phyloP scores from a whole-genome alignment of 1,139 yeast species.

The Lodderomyces orthopsilosis region DNA sequence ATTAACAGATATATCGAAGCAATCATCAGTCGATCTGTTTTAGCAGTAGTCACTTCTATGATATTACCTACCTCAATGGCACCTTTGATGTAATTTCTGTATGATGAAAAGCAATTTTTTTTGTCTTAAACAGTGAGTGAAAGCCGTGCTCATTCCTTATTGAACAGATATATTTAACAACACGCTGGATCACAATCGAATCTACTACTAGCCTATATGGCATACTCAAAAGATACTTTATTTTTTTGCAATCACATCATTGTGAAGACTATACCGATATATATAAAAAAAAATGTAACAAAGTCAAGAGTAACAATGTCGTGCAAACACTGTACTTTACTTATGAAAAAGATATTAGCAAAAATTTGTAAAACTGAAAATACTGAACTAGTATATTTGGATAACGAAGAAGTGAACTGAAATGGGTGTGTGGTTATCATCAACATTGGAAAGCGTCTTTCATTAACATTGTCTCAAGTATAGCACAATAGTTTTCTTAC shows the following conservation, averaged over 20 bases:
- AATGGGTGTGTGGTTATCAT: neutral
- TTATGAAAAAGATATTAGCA: neutral
- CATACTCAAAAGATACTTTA: neutral
- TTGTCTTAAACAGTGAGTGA: neutral
- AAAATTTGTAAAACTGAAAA: neutral
- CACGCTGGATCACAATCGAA: no score
- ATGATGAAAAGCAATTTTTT: neutral
- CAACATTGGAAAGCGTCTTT: neutral
- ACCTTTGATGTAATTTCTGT: no score
- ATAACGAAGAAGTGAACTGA: slow-evolving; percentile 1
- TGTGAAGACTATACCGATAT: neutral
- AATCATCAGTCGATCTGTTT: no score
- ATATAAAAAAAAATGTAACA: neutral
- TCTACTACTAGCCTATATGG: no score
- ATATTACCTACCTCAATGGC: no score
- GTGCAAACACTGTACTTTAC: neutral
- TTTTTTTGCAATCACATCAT: neutral
- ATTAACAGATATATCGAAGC: neutral
- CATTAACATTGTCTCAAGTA: neutral
- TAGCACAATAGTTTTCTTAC: neutral
- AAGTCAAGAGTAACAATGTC: neutral
- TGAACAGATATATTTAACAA: no score
- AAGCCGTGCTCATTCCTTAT: neutral
- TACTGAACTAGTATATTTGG: neutral
- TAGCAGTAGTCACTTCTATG: no score